These are phyloP conservation scores for Arachnomyces sp. DNA, from an alignment of 2,329 filamentous ascomycete species.

Conservation along the genomic window DNA sequence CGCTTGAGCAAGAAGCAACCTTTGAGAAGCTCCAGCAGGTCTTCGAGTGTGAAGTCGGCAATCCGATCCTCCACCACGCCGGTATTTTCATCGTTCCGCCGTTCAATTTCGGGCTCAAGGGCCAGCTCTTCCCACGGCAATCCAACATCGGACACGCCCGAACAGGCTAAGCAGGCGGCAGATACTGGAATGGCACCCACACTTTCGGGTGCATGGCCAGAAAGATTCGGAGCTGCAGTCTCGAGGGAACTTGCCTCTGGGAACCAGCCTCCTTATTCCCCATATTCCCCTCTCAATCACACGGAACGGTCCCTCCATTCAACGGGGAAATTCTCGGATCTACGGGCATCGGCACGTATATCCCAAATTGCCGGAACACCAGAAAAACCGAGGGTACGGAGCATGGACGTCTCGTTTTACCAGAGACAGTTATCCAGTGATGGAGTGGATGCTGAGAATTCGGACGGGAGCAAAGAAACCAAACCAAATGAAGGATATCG, in stretches of 20 bases:
- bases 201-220: conserved; percentile 8
- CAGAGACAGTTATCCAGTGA: background rate
- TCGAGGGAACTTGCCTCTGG: conserved; percentile 6
- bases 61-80: conserved; percentile 9
- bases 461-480: conserved; percentile 3
- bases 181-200: background rate
- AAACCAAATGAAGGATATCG: background rate
- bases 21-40: conserved; percentile 9
- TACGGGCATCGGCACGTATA: conserved; percentile 10
- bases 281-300: background rate
- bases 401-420: too few species aligned
- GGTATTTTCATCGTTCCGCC: conserved; percentile 11
- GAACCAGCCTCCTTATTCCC: conserved; percentile 1
- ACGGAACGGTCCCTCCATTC: conserved; percentile 10
- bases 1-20: conserved; percentile 12
- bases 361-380: background rate
- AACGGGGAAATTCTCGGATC: conserved; percentile 10
- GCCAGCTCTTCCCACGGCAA: conserved; percentile 9
- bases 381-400: background rate
- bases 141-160: background rate
- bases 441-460: too few species aligned
- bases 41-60: conserved; percentile 11
- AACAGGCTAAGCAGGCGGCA: background rate
- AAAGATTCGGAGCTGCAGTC: conserved; percentile 1
- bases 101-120: conserved; percentile 11